A percentile compares a stretch with the other conserved stretches of the same genome.
These are phyloP conservation scores for Microstegium vimineum DNA, from an alignment of 176 grass and related monocot species.

Conservation along the genomic window DNA sequence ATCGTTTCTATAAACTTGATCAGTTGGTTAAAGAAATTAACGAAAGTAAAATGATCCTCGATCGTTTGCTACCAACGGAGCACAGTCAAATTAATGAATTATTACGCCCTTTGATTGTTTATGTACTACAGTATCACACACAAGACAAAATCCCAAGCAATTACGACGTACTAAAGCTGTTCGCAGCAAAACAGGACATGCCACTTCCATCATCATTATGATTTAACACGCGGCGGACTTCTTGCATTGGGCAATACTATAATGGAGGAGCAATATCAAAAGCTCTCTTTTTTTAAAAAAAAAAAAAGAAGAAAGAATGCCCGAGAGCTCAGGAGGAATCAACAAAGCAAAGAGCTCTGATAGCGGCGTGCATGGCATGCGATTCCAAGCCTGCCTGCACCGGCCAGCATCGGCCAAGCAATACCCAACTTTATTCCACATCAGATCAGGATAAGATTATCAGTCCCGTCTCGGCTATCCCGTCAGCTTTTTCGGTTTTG, in stretches of 20 bases:
- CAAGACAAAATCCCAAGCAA: no score
- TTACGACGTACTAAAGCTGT: not conserved
- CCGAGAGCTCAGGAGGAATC: constrained; percentile 35
- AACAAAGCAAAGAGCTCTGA: not conserved
- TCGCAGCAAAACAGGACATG: not conserved
- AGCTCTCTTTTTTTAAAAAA: not conserved
- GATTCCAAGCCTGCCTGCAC: not conserved
- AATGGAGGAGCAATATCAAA: not conserved
- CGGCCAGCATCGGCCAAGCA: constrained; percentile 1
- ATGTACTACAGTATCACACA: no score
- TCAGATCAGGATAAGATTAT: constrained; percentile 14
- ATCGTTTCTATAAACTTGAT: no score
- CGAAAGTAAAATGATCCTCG: no score
- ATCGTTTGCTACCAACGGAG: no score
- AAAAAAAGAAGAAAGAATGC: no score
- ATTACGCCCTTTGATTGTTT: no score
- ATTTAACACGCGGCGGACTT: not conserved
- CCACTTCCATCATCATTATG: not conserved
- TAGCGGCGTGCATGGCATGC: not conserved
- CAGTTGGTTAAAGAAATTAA: no score
- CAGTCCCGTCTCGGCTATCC: constrained; percentile 1
- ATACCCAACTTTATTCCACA: not conserved
- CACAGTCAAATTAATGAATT: not conserved
- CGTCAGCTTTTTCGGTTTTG: not conserved
- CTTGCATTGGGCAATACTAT: no score